Evolutionary conservation across 2,329 filamentous ascomycete genomes (phyloP).

Genomic region (Aspergillus costaricaensis): DNA sequence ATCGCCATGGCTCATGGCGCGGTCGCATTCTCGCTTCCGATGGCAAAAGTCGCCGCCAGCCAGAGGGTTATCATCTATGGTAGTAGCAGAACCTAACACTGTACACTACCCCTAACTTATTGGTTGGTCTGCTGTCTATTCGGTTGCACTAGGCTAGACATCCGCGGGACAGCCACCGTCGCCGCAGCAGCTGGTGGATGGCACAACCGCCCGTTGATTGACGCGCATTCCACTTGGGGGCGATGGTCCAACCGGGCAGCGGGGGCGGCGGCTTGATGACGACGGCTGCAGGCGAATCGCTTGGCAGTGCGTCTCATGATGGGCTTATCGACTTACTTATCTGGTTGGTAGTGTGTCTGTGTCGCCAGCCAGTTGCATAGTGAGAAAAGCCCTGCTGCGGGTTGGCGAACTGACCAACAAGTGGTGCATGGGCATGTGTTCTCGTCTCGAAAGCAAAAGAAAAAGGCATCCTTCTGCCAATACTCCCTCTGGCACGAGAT

Average conservation of each 20-base stretch:
- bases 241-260: constrained; percentile 3
- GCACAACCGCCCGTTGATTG: constrained; percentile 7
- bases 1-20: background rate
- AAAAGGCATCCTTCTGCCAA: background rate
- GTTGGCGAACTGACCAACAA: too few relatives aligned
- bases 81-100: too few relatives aligned
- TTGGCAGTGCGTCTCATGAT: constrained; percentile 4
- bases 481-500: too few relatives aligned
- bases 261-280: constrained; percentile 6
- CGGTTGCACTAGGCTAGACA: background rate
- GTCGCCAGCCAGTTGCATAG: too few relatives aligned
- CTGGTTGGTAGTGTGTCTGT: too few relatives aligned
- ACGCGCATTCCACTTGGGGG: constrained; percentile 7
- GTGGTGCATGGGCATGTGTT: too few relatives aligned
- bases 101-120: too few relatives aligned
- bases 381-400: too few relatives aligned
- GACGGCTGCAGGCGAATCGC: constrained; percentile 7
- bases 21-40: background rate
- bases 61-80: too few relatives aligned
- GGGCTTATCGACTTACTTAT: background rate
- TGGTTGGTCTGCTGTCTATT: too few relatives aligned
- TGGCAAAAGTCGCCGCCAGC: too few relatives aligned
- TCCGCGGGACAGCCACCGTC: background rate
- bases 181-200: background rate
- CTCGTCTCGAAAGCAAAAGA: too few relatives aligned